Conservation (phyloP, 2,329 filamentous ascomycete genomes). For the Verticillium klebahnii region DNA sequence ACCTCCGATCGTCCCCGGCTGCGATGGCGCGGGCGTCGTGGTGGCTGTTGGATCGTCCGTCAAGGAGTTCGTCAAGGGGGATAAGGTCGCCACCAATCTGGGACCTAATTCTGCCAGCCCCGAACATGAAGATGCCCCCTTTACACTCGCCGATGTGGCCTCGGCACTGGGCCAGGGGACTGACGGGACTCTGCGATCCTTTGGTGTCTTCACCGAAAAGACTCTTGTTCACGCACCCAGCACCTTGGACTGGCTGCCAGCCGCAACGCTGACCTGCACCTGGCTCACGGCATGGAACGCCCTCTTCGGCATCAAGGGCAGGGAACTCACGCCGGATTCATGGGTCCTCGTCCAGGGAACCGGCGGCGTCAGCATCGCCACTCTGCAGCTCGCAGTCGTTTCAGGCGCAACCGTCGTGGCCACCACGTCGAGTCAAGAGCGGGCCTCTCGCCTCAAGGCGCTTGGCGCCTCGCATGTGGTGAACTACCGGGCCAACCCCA, state of each 20-base stretch:
- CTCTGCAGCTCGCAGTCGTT: constrained; percentile 33
- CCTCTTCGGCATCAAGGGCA: constrained; percentile 39
- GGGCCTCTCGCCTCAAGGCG: constrained; percentile 45
- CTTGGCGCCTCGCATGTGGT: constrained; percentile 55
- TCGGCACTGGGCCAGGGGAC: constrained; percentile 53
- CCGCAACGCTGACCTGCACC: constrained; percentile 43
- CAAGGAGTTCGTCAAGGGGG: not conserved
- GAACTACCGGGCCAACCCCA: constrained; percentile 54
- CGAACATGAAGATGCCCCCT: not conserved
- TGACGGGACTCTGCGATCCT: constrained; percentile 54
- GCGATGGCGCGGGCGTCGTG: constrained; percentile 1
- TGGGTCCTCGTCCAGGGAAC: constrained; percentile 33
- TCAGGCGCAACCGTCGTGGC: constrained; percentile 51
- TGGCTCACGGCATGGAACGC: constrained; percentile 48
- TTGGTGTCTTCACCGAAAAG: constrained; percentile 52
- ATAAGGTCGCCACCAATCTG: not conserved
- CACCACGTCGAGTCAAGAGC: constrained; percentile 52
- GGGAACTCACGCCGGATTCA: constrained; percentile 29
- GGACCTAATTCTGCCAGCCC: not conserved
- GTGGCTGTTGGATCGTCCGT: not conserved
- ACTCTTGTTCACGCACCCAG: constrained; percentile 50
- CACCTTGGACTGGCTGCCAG: constrained; percentile 30
- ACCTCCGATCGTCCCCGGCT: not conserved
- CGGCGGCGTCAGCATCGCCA: constrained; percentile 32
- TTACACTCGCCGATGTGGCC: constrained; percentile 6